These are phyloP conservation scores for Grosmannia serpens DNA, from an alignment of 2,329 filamentous ascomycete species.

Conservation along the genomic window DNA sequence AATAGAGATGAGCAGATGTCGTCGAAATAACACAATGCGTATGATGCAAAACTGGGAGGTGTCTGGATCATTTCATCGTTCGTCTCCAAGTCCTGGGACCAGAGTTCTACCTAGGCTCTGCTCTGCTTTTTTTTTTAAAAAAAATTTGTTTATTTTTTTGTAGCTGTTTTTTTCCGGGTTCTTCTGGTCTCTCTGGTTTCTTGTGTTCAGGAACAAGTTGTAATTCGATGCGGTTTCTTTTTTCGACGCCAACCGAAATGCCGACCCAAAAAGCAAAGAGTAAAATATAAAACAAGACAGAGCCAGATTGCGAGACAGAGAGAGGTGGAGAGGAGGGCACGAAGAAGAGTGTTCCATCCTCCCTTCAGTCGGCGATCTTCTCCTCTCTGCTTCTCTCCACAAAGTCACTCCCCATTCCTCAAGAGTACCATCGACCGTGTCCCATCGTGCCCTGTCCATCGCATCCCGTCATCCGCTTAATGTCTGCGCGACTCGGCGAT, in stretches of 20 bases:
- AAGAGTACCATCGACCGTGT: background rate
- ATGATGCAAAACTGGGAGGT: no score
- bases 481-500: slow-evolving; percentile 85
- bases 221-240: slow-evolving; percentile 2
- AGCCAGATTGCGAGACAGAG: background rate
- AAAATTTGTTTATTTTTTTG: slow-evolving; percentile 1
- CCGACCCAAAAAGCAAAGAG: slow-evolving; percentile 11
- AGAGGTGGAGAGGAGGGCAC: background rate
- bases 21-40: no score
- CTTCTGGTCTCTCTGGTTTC: background rate
- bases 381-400: slow-evolving; percentile 3
- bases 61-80: no score
- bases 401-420: background rate
- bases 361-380: background rate
- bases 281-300: slow-evolving; percentile 2
- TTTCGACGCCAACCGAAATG: slow-evolving; percentile 12
- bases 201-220: background rate
- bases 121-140: background rate
- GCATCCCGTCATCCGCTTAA: slow-evolving; percentile 27
- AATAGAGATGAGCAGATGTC: no score
- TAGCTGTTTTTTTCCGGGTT: background rate
- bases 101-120: background rate
- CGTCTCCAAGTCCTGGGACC: background rate
- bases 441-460: background rate
- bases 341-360: background rate